Conservation (phyloP, 768 basidiomycete genomes). For the Hysterangium stoloniferum region DNA sequence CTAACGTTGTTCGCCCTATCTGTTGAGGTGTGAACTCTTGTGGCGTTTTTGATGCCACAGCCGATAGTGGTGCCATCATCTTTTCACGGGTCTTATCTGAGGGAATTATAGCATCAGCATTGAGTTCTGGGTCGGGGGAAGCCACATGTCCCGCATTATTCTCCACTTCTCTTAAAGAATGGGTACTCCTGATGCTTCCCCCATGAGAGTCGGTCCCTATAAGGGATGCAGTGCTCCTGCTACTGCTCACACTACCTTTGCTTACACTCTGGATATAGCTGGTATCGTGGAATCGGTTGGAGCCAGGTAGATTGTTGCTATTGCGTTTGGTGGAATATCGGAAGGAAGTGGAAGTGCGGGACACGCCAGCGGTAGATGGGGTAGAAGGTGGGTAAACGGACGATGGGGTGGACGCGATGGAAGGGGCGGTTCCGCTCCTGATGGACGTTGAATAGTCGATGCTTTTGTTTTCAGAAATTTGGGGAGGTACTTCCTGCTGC, state of each 20-base stretch:
- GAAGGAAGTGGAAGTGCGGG: constrained; percentile 7
- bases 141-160: neutral
- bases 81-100: neutral
- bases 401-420: constrained; percentile 27
- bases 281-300: constrained; percentile 71
- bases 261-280: constrained; percentile 52
- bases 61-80: neutral
- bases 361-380: constrained; percentile 24
- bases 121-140: neutral
- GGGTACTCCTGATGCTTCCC: constrained; percentile 7
- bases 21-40: constrained; percentile 42
- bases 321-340: constrained; percentile 55
- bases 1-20: constrained; percentile 60
- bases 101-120: neutral
- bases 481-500: neutral
- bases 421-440: constrained; percentile 6
- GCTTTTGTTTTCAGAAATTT: neutral
- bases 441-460: constrained; percentile 7
- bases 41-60: neutral
- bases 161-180: constrained; percentile 1
- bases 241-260: constrained; percentile 32
- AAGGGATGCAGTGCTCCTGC: constrained; percentile 21
- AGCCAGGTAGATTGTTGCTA: constrained; percentile 83
- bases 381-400: constrained; percentile 24
- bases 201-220: constrained; percentile 11